These are phyloP conservation scores for Suillus weaverae DNA, from an alignment of 768 basidiomycete species.

Conservation along the genomic window DNA sequence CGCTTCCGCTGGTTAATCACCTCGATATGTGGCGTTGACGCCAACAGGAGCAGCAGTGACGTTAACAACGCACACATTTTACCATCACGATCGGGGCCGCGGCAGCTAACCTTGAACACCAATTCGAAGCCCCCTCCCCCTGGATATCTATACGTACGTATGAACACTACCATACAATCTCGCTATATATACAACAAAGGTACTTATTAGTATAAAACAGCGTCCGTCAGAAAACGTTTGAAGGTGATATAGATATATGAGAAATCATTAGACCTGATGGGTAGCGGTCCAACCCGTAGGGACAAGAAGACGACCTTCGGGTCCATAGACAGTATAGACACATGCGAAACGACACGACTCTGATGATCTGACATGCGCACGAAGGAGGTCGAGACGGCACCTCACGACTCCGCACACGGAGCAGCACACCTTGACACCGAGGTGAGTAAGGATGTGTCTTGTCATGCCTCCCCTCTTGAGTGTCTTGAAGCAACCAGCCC, in stretches of 20 bases:
- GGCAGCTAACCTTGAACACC: not conserved
- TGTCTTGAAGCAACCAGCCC: conserved; percentile 1
- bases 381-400: not conserved
- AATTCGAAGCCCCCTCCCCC: not conserved
- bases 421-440: conserved; percentile 2
- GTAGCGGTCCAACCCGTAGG: not conserved
- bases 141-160: not conserved
- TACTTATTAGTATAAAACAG: not conserved
- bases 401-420: not conserved
- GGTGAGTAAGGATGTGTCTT: conserved; percentile 10
- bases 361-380: not conserved
- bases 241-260: not conserved
- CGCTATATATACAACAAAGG: not conserved
- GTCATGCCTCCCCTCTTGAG: conserved; percentile 1
- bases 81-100: not conserved
- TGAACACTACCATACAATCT: too few species aligned
- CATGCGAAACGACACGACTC: not conserved
- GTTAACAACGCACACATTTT: not conserved
- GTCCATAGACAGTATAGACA: not conserved
- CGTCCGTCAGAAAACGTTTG: not conserved
- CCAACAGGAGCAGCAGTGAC: not conserved
- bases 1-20: not conserved
- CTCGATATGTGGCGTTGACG: too few species aligned
- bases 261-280: not conserved
- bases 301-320: not conserved